Percentiles rank a stretch among this genome's conserved stretches.
Conservation (phyloP, 1,284 basidiomycete genomes). For the Boletus hoseneyae region DNA sequence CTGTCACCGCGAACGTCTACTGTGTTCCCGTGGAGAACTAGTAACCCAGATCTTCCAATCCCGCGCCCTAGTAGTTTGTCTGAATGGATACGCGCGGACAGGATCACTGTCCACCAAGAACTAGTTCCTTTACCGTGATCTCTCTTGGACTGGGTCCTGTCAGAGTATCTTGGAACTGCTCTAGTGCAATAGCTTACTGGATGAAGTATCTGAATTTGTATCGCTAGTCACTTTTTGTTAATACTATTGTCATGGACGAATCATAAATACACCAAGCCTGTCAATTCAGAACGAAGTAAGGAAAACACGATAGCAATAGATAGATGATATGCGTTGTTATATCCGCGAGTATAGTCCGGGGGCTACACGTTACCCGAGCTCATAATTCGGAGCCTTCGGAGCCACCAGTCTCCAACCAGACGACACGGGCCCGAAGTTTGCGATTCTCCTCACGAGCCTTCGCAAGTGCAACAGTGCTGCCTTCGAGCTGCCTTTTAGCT, state of each 20-base stretch:
- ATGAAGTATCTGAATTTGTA: slow-evolving; percentile 12
- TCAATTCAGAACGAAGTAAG: slow-evolving; percentile 15
- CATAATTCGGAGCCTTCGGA: slow-evolving; percentile 34
- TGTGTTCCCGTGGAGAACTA: slow-evolving; percentile 41
- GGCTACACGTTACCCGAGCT: slow-evolving; percentile 16
- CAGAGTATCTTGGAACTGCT: background rate
- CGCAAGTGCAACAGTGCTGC: slow-evolving; percentile 36
- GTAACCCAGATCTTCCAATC: slow-evolving; percentile 54
- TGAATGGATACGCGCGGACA: slow-evolving; percentile 56
- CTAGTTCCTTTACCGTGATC: slow-evolving; percentile 9
- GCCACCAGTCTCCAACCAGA: slow-evolving; percentile 35
- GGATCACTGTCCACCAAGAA: slow-evolving; percentile 21
- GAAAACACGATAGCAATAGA: slow-evolving; percentile 8
- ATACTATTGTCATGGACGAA: no score
- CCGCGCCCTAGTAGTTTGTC: slow-evolving; percentile 47
- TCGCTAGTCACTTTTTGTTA: slow-evolving; percentile 14
- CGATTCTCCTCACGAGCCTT: slow-evolving; percentile 38
- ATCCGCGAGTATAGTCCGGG: slow-evolving; percentile 11
- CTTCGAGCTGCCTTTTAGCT: slow-evolving; percentile 45
- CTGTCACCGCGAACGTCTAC: slow-evolving; percentile 4
- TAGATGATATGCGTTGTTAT: slow-evolving; percentile 7
- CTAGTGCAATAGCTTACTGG: background rate
- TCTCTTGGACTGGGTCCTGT: slow-evolving; percentile 8
- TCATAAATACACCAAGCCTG: slow-evolving; percentile 1
- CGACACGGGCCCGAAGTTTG: slow-evolving; percentile 32